Conservation (phyloP, 2,329 filamentous ascomycete species). For the Coleophoma crateriformis region DNA sequence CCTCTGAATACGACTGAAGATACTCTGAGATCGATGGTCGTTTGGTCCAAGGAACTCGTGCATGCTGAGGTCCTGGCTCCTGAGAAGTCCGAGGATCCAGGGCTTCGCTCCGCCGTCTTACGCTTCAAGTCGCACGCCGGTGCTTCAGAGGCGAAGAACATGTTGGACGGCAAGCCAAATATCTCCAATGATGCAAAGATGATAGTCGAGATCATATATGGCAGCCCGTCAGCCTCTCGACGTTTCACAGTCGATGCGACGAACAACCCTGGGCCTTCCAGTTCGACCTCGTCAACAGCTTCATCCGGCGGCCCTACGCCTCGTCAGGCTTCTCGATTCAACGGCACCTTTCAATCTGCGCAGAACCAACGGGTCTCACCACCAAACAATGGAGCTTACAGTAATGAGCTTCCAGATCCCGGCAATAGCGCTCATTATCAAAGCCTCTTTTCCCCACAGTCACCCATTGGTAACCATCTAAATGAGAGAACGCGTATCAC, state of each 20-base stretch:
- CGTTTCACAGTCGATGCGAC: conserved; percentile 48
- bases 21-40: conserved; percentile 48
- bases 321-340: conserved; percentile 42
- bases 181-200: conserved; percentile 44
- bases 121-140: conserved; percentile 47
- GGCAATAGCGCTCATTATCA: conserved; percentile 50
- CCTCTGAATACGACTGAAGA: conserved; percentile 49
- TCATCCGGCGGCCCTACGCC: conserved; percentile 25
- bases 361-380: conserved; percentile 35
- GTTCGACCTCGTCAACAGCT: conserved; percentile 34
- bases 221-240: conserved; percentile 28
- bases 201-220: conserved; percentile 51
- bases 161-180: conserved; percentile 50
- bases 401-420: conserved; percentile 53
- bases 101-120: conserved; percentile 46
- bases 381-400: conserved; percentile 48
- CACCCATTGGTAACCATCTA: conserved; percentile 66
- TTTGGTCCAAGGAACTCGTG: conserved; percentile 51
- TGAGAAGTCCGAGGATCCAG: conserved; percentile 43
- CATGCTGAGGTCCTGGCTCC: conserved; percentile 44
- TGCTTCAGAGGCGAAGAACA: conserved; percentile 50
- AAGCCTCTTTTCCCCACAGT: conserved; percentile 66
- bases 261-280: conserved; percentile 33
- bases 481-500: conserved; percentile 53
- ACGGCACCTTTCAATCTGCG: conserved; percentile 48